Evolutionary conservation across 2,329 filamentous ascomycete genomes (phyloP).

Genomic region (Lasiodiplodia citricola): DNA sequence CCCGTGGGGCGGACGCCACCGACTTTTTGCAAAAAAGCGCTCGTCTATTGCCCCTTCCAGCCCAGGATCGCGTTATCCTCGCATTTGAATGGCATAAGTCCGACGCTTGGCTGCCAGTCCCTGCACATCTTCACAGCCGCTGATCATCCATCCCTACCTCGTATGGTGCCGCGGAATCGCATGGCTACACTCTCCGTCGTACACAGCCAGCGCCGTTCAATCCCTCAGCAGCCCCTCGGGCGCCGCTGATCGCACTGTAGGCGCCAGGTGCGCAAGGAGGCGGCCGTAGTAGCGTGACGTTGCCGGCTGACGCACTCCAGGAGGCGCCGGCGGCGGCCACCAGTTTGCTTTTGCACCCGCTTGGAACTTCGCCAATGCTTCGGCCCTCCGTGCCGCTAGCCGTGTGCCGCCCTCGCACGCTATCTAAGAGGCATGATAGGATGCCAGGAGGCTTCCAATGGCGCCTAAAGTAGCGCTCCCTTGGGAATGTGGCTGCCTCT

Average conservation of each 20-base stretch:
- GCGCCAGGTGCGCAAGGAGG: background rate
- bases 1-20: constrained; percentile 20
- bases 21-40: constrained; percentile 12
- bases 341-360: constrained; percentile 5
- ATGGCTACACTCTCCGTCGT: too few species aligned
- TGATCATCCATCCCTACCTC: background rate
- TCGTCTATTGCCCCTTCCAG: background rate
- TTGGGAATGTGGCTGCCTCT: background rate
- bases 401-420: constrained; percentile 7
- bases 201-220: background rate
- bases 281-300: background rate
- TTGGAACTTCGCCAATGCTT: constrained; percentile 14
- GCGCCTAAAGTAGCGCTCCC: background rate
- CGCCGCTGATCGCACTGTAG: background rate
- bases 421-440: background rate
- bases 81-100: background rate
- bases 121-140: background rate
- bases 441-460: background rate
- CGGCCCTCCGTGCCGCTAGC: constrained; percentile 21
- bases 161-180: background rate
- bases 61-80: background rate
- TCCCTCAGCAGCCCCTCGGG: background rate
- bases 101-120: background rate
- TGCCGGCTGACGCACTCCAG: constrained; percentile 13
- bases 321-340: background rate